Base-by-base conservation (phyloP, 805 yeast species). In the Torulaspora maleeae region DNA sequence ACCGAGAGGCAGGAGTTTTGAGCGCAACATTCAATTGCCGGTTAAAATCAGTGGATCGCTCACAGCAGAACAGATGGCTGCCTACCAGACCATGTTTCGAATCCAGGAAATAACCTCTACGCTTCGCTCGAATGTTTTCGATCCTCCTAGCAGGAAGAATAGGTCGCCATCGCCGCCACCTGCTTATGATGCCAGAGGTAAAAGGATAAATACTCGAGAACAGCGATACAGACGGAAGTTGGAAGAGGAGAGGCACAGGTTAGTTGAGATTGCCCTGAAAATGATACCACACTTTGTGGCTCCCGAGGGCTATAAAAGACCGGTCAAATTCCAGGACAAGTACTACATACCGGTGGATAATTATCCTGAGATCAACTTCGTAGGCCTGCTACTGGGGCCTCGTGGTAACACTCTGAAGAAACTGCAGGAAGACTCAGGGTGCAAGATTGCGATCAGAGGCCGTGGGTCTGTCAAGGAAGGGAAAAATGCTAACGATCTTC, bases 391-490 rank as follows among this genome's bases (percentile, higher is more conserved):
- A 16, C 66, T 93, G 40, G 99, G 99, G 0, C 99, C 99, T 27
- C 81, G 99, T 71, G 99, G 98, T 19, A 83, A 85, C 56, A 91
- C 96, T 0, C 68, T 91, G 55, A 78, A 86, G 49, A 78, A 79
- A 55, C 68, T 95, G 65, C 95, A 91, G 61, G 81, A 78, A 24
- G 81, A 83, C 40, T 83, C 95, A 32, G 96, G 96, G 1, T 96
- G 98, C 13, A 79, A 76, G 53, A 83, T 93, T 48, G 95, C 90
- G 2, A 86, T 93, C 40, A 74, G 99, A 54, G 99, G 99, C 22
- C 82, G 85, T 54, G 99, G 99, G 0, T 90, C 97, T 1, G 95
- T 89, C 15, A 91, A 91, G 60, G 95, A 87, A 59, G 98, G 98
- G 27, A 84, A 81, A 62, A 76, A 77, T 46, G 68, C 77, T 1